phyloP scores from a whole-genome alignment of 2,329 filamentous ascomycete species.

The Xylaria sp. region DNA sequence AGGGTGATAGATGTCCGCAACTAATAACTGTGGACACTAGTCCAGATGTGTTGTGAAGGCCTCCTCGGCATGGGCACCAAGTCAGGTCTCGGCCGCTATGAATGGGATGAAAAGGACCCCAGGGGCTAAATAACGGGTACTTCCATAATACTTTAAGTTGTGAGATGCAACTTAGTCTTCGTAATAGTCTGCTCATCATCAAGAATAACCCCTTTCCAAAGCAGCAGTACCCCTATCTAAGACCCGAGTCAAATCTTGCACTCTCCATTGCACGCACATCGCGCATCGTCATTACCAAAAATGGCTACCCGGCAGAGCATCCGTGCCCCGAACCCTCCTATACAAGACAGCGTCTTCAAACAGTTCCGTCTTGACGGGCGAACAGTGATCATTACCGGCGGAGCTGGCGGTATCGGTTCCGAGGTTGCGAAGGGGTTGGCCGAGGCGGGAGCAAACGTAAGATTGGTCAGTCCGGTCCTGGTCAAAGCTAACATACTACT shows the following conservation, averaged over 20 bases:
- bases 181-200: not conserved
- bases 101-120: not conserved
- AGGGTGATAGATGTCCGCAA: conserved; percentile 4
- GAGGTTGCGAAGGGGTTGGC: conserved; percentile 51
- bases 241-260: not conserved
- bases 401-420: conserved; percentile 53
- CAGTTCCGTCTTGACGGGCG: conserved; percentile 50
- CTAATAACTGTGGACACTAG: not conserved
- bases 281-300: not conserved
- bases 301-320: conserved; percentile 25
- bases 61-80: not conserved
- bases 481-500: not conserved
- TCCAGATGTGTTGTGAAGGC: not conserved
- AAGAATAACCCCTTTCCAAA: not conserved
- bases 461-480: not conserved
- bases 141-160: not conserved
- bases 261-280: not conserved
- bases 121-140: not conserved
- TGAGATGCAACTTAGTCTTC: not conserved
- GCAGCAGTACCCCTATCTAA: not conserved
- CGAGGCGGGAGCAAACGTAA: conserved; percentile 51
- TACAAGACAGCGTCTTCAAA: conserved; percentile 45
- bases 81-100: not conserved
- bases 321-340: conserved; percentile 32
- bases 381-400: conserved; percentile 53